Conservation (phyloP, 1,284 basidiomycete species). For the Erythrobasidium hasegawianum region DNA sequence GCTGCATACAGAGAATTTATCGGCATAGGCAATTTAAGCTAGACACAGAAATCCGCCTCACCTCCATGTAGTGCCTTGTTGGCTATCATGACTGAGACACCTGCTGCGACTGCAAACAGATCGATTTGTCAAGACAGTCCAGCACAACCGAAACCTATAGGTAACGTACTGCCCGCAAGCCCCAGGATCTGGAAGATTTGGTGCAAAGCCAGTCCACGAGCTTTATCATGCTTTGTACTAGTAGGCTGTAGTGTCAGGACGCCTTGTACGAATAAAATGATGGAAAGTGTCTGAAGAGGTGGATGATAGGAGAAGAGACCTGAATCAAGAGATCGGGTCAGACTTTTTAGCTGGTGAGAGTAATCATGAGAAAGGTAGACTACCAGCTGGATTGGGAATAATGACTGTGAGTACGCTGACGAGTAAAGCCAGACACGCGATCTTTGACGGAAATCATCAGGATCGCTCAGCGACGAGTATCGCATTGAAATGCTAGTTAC, state of each 20-base stretch:
- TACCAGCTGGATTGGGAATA: conserved; percentile 24
- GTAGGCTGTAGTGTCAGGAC: conserved; percentile 42
- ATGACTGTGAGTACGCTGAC: conserved; percentile 10
- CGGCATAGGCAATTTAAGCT: too few relatives aligned
- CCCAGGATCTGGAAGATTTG: conserved; percentile 41
- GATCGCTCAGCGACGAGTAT: too few relatives aligned
- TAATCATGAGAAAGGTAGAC: background rate
- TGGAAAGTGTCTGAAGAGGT: conserved; percentile 37
- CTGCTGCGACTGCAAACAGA: conserved; percentile 32
- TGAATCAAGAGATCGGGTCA: too few relatives aligned
- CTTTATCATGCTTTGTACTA: conserved; percentile 32
- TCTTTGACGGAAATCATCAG: background rate
- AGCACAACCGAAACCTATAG: background rate
- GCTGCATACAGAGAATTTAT: conserved; percentile 26
- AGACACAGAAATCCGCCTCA: too few relatives aligned
- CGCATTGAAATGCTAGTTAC: too few relatives aligned
- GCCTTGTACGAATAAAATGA: conserved; percentile 41
- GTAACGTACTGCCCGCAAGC: conserved; percentile 19
- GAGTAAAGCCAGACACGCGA: conserved; percentile 26
- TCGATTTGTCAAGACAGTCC: background rate
- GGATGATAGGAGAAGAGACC: conserved; percentile 44
- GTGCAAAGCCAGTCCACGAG: conserved; percentile 39
- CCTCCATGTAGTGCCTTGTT: conserved; percentile 41
- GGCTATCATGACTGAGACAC: conserved; percentile 39
- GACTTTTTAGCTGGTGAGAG: too few relatives aligned